Evolutionary conservation across 169 alveolate genomes (phyloP).

Genomic region (Perkinsus chesapeaki): DNA sequence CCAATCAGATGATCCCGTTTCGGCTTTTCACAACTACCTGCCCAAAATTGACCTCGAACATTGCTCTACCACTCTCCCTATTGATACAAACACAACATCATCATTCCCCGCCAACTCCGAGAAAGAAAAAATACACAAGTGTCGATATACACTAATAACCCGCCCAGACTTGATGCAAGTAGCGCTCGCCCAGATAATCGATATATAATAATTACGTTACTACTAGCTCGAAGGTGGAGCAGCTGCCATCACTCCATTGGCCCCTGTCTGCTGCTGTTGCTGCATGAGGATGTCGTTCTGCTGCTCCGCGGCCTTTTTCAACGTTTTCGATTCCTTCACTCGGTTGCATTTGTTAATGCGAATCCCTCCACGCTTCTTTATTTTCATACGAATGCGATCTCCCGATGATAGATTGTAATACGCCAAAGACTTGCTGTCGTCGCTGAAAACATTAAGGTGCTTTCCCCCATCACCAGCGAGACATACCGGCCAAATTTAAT

Average conservation of each 20-base stretch:
- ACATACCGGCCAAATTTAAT: too few relatives aligned
- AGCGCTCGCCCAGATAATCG: conserved; percentile 1
- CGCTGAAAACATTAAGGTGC: too few relatives aligned
- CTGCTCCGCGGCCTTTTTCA: not conserved
- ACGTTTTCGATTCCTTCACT: not conserved
- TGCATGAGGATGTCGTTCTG: not conserved
- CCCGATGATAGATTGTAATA: not conserved
- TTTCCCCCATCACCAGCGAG: too few relatives aligned
- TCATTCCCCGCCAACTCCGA: not conserved
- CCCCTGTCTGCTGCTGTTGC: not conserved
- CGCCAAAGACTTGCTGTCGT: not conserved
- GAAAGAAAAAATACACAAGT: not conserved
- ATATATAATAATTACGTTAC: not conserved
- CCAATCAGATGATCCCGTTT: too few relatives aligned
- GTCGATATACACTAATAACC: not conserved
- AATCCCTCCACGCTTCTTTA: not conserved
- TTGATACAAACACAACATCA: too few relatives aligned
- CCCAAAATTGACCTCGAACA: too few relatives aligned
- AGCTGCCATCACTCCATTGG: not conserved
- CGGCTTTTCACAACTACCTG: too few relatives aligned
- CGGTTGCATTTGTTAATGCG: not conserved
- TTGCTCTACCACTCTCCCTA: too few relatives aligned
- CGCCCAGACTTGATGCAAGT: not conserved
- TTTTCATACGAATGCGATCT: not conserved
- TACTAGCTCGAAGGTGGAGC: not conserved